phyloP scores from a whole-genome alignment of 2,329 filamentous ascomycete species.

The Monosporascus sp. region DNA sequence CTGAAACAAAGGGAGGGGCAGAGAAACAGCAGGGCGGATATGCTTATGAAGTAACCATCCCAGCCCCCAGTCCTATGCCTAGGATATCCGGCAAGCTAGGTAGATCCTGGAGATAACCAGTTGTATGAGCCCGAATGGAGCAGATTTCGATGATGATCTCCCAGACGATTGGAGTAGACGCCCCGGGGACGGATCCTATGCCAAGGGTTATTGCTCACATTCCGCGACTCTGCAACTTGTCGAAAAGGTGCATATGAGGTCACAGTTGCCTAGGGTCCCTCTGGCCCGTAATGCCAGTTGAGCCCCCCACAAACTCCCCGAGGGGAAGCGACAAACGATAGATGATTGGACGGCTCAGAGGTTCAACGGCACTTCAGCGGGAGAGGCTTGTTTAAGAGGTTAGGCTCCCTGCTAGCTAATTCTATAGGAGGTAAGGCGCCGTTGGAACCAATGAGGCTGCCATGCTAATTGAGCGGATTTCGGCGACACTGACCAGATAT shows the following conservation, averaged over 20 bases:
- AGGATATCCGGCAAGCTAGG: too few species aligned
- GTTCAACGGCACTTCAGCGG: too few species aligned
- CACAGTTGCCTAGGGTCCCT: neutral
- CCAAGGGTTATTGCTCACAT: neutral
- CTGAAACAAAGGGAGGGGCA: neutral
- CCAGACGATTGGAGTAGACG: neutral
- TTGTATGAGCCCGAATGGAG: neutral
- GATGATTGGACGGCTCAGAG: neutral
- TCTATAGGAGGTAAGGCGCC: too few species aligned
- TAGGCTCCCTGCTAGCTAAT: too few species aligned
- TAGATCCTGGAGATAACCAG: neutral
- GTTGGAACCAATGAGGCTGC: too few species aligned
- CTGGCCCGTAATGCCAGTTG: neutral
- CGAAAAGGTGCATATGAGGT: neutral
- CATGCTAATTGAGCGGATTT: too few species aligned
- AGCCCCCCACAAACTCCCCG: neutral
- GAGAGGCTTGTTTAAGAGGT: too few species aligned
- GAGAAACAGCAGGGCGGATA: neutral
- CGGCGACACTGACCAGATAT: too few species aligned
- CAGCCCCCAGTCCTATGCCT: neutral
- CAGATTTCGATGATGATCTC: neutral
- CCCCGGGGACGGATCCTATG: neutral
- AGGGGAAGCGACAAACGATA: neutral
- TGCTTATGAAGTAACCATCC: neutral
- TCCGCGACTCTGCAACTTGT: neutral